These are phyloP conservation scores for Phellopilus nigrolimitatus DNA, from an alignment of 1,284 basidiomycete genomes.

Conservation along the genomic window DNA sequence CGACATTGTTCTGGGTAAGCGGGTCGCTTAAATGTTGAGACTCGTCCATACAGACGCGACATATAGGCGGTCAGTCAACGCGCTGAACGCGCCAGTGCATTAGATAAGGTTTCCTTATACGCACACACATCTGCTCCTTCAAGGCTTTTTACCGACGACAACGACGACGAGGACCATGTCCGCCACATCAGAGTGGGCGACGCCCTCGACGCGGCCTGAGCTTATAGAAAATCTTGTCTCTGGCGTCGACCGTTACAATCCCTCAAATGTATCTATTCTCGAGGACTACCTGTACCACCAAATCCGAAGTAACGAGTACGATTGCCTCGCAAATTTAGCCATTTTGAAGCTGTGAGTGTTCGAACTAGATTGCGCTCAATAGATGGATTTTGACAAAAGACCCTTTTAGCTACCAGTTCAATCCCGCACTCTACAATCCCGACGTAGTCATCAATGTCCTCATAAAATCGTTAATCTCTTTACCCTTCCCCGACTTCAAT, in stretches of 20 bases:
- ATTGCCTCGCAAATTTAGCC: conserved; percentile 89
- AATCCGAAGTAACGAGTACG: conserved; percentile 85
- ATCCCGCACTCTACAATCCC: conserved; percentile 88
- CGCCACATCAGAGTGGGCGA: conserved; percentile 57
- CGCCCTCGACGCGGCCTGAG: conserved; percentile 72
- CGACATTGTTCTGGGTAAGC: conserved; percentile 20
- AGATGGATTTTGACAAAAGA: conserved; percentile 8
- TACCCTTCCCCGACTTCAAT: conserved; percentile 88
- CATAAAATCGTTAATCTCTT: conserved; percentile 81
- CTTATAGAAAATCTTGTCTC: conserved; percentile 88
- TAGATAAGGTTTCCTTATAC: not conserved
- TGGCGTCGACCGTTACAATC: conserved; percentile 96
- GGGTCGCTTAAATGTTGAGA: conserved; percentile 15
- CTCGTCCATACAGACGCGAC: not conserved
- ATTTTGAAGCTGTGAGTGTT: conserved; percentile 72
- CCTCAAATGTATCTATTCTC: conserved; percentile 85
- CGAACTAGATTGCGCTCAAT: not conserved
- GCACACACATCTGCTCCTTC: not conserved
- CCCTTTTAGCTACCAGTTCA: conserved; percentile 84
- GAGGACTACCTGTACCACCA: conserved; percentile 95
- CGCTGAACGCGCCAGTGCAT: not conserved
- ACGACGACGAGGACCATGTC: conserved; percentile 26
- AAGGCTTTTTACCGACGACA: conserved; percentile 11
- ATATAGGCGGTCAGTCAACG: not conserved
- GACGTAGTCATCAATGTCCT: conserved; percentile 94